These are phyloP conservation scores for Pseudogymnoascus sp. DNA, from an alignment of 2,329 filamentous ascomycete species.

Conservation along the genomic window DNA sequence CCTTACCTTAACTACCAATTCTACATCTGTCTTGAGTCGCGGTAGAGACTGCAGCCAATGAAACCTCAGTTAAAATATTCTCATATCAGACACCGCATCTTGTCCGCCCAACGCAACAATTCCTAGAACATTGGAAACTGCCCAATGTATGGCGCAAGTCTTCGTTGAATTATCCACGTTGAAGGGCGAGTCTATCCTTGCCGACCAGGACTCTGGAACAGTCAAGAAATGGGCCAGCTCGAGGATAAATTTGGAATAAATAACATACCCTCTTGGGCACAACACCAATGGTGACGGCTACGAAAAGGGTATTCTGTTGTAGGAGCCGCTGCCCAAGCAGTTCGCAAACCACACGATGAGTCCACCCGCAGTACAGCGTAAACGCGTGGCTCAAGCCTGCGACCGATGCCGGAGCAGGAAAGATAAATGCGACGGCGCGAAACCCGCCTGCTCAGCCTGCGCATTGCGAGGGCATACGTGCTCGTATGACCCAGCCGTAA, in stretches of 20 bases:
- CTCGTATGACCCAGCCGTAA: constrained; percentile 60
- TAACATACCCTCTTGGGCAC: constrained; percentile 2
- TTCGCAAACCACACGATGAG: not conserved
- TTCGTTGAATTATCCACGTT: not conserved
- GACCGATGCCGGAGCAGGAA: constrained; percentile 59
- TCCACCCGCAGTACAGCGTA: not conserved
- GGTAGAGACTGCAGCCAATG: not conserved
- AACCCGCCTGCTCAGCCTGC: constrained; percentile 61
- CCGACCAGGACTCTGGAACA: not conserved
- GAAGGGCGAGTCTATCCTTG: not conserved
- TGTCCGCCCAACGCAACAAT: not conserved
- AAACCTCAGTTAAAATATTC: not conserved
- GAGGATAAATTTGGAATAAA: not conserved
- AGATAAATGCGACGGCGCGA: constrained; percentile 64
- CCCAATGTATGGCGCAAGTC: not conserved
- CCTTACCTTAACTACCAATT: not conserved
- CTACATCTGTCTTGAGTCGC: not conserved
- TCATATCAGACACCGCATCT: not conserved
- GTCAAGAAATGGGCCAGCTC: not conserved
- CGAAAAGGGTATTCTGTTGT: not conserved
- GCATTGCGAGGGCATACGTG: constrained; percentile 52
- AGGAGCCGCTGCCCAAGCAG: not conserved
- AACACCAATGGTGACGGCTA: constrained; percentile 1
- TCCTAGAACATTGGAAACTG: not conserved
- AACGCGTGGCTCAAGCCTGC: constrained; percentile 39